phyloP scores from a whole-genome alignment of 345 rosid species.

The Acer saccharum region DNA sequence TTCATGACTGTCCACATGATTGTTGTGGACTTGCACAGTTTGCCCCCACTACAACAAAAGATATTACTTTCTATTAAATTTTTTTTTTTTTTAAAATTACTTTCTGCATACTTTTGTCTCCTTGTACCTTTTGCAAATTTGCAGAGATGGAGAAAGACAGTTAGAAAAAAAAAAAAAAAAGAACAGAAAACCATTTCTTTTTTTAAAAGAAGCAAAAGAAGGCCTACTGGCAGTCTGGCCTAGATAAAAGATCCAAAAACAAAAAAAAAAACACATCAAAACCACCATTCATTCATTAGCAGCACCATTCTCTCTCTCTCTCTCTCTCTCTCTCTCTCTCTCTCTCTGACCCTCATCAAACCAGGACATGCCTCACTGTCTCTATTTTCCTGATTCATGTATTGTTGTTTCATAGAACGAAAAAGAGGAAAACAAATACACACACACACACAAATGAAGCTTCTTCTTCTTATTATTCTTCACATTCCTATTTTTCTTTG shows the following conservation, averaged over 20 bases:
- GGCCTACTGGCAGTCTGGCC: not conserved
- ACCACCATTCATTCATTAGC: not conserved
- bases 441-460: slow-evolving; percentile 36
- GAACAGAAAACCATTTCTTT: not conserved
- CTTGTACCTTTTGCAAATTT: slow-evolving; percentile 15
- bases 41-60: slow-evolving; percentile 15
- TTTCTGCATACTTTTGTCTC: slow-evolving; percentile 13
- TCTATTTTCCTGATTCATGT: slow-evolving; percentile 27
- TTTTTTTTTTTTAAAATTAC: no score
- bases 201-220: not conserved
- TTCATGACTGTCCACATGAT: slow-evolving; percentile 33
- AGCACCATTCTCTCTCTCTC: not conserved
- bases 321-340: slow-evolving; percentile 9
- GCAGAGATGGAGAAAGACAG: not conserved
- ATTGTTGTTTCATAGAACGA: slow-evolving; percentile 2
- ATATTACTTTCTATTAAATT: slow-evolving; percentile 20
- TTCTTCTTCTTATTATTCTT: slow-evolving; percentile 28
- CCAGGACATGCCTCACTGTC: slow-evolving; percentile 12
- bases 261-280: not conserved
- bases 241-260: slow-evolving; percentile 6
- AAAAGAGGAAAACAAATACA: slow-evolving; percentile 15
- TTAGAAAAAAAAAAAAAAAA: not conserved
- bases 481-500: slow-evolving; percentile 39
- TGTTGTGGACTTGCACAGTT: slow-evolving; percentile 17
- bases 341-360: slow-evolving; percentile 3